Percentiles rank a stretch among this genome's conserved stretches.
phyloP scores from a whole-genome alignment of 2,329 filamentous ascomycete species.

The Talaromyces sp. region DNA sequence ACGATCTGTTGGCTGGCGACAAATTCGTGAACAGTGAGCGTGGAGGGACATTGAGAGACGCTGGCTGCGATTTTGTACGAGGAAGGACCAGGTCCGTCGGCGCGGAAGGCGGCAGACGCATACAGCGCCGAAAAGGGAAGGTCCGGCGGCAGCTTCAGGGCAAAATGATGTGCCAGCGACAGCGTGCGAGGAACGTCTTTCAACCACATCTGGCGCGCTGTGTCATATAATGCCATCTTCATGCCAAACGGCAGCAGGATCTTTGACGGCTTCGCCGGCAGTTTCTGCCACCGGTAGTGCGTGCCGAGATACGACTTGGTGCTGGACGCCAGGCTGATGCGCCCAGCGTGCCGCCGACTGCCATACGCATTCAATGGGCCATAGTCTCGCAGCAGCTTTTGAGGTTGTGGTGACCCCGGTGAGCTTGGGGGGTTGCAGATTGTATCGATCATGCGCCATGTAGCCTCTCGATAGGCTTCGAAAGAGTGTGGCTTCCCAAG shows the following conservation, averaged over 20 bases:
- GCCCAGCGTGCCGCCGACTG: conserved; percentile 12
- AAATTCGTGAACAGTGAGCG: conserved; percentile 46
- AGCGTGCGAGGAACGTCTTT: conserved; percentile 43
- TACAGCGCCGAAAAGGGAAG: conserved; percentile 33
- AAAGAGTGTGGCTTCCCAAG: conserved; percentile 42
- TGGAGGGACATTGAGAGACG: conserved; percentile 42
- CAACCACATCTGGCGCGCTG: not conserved
- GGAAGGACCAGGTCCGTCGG: conserved; percentile 36
- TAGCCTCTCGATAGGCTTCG: conserved; percentile 47
- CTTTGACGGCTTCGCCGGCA: conserved; percentile 36
- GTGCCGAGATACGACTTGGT: conserved; percentile 44
- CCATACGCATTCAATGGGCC: not conserved
- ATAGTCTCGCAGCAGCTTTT: not conserved
- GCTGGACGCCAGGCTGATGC: conserved; percentile 39
- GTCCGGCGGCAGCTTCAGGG: conserved; percentile 28
- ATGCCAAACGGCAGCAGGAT: conserved; percentile 1
- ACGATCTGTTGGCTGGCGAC: conserved; percentile 42
- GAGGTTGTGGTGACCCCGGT: not conserved
- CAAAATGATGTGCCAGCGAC: conserved; percentile 44
- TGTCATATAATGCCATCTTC: conserved; percentile 1
- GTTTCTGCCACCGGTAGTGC: conserved; percentile 41
- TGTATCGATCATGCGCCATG: conserved; percentile 43
- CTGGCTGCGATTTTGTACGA: conserved; percentile 47
- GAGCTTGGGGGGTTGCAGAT: not conserved
- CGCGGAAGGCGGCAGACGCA: conserved; percentile 16